These are phyloP conservation scores for Chlorella sorokiniana DNA, from an alignment of 139 green algal genomes.

Conservation along the genomic window DNA sequence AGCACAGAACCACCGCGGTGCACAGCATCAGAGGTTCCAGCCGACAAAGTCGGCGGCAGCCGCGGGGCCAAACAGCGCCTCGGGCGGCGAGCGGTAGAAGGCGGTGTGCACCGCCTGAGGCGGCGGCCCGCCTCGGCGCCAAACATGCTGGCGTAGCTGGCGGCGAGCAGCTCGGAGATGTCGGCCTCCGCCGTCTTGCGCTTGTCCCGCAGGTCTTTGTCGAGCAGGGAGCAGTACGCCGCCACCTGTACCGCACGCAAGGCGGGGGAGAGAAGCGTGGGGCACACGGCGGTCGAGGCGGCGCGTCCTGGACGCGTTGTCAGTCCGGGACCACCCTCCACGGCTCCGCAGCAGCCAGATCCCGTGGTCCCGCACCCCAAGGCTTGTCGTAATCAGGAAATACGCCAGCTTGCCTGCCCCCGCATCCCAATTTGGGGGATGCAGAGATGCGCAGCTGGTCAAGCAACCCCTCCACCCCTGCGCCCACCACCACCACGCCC, in stretches of 20 bases:
- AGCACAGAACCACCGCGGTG: too few relatives aligned
- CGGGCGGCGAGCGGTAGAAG: constrained; percentile 55
- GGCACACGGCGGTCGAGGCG: not conserved
- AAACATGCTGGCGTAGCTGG: constrained; percentile 78
- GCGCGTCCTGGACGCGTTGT: too few relatives aligned
- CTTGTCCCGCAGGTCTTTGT: constrained; percentile 85
- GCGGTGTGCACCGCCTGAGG: constrained; percentile 68
- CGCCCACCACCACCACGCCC: not conserved
- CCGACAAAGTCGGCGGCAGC: constrained; percentile 41
- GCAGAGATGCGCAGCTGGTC: too few relatives aligned
- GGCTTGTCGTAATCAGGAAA: too few relatives aligned
- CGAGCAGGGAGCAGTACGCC: constrained; percentile 66
- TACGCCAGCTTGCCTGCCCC: too few relatives aligned
- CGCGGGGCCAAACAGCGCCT: constrained; percentile 48
- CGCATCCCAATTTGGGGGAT: too few relatives aligned
- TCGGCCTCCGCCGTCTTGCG: constrained; percentile 82
- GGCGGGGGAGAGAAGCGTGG: not conserved
- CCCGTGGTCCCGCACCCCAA: too few relatives aligned
- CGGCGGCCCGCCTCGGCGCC: constrained; percentile 60
- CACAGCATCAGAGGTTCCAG: constrained; percentile 32
- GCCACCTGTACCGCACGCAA: constrained; percentile 71
- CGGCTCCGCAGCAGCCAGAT: too few relatives aligned
- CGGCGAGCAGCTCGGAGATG: constrained; percentile 58
- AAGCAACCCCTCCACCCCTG: not conserved
- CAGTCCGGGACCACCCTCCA: too few relatives aligned